Evolutionary conservation across 2,329 filamentous ascomycete genomes (phyloP), one percentile per base, ranked within the genome.

Genomic region (Trichoderma breve): DNA sequence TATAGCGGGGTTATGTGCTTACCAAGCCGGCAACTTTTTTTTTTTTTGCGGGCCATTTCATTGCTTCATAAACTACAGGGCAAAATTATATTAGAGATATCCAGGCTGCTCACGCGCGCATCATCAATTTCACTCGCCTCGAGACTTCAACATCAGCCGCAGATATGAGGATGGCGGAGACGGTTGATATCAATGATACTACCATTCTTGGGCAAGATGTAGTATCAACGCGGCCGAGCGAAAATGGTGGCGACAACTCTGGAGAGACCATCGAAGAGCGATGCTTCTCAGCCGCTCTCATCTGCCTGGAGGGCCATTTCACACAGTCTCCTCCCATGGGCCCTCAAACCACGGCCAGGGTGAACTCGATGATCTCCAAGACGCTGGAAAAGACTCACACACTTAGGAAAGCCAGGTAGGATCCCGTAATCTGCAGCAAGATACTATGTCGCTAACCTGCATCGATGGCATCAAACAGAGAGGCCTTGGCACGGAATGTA

Each of bases 321-420:
- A 87, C 85, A 73, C 83, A 86, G 73, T 83, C 84, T 28, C 87
- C 87, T 58, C 83, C 85, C 36, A 88, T 91, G 82, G 89, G 89
- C 2, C 84, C 85, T 21, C 84, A 84, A 75, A 88, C 88, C 12
- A 85, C 86, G 73, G 81, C 83, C 47, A 87, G 85, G 74, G 86
- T 90, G 63, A 86, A 83, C 73, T 84, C 84, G 69, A 88, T 91
- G 82, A 83, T 91, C 61, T 83, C 86, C 4, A 88, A 85, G 77
- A 90, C 89, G 1, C 79, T 91, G 51, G 89, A 91, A 75, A 90
- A 90, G 81, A 91, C 89, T 4, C 88, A 90, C 74, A 88, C 86
- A 1, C 84, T 87, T 26, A 85, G 88, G 71, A 87, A 89, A 73
- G 87, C 89, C 39, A 84, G 89, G 87, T 90, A 79, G 74, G 83